phyloP scores from a whole-genome alignment of 164 flowering plant species.

The Hamamelis virginiana region DNA sequence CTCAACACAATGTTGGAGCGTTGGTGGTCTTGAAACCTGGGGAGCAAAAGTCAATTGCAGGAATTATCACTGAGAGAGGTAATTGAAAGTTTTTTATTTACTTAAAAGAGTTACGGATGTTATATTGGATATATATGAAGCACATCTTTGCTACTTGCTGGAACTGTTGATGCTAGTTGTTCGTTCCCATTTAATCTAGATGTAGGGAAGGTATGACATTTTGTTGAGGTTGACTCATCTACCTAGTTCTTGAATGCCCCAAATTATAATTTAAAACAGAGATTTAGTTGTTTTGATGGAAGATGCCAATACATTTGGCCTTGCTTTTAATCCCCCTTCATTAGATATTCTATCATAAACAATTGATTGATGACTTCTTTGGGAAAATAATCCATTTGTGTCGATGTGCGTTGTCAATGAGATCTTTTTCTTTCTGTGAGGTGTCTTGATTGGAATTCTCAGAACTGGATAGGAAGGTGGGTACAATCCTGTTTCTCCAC shows the following conservation, averaged over 20 bases:
- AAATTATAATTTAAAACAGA: not conserved
- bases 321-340: not conserved
- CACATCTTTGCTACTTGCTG: not conserved
- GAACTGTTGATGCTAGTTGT: not conserved
- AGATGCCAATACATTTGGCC: too few species aligned
- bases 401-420: too few species aligned
- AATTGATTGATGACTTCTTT: too few species aligned
- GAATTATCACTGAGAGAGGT: constrained; percentile 99
- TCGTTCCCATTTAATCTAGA: not conserved
- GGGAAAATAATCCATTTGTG: too few species aligned
- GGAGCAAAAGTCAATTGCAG: constrained; percentile 78
- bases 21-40: constrained; percentile 95
- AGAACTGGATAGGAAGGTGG: too few species aligned
- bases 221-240: not conserved
- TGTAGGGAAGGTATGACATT: not conserved
- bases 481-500: too few species aligned
- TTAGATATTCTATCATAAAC: not conserved
- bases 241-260: too few species aligned
- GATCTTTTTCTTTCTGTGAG: too few species aligned
- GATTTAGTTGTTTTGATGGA: not conserved
- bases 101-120: not conserved
- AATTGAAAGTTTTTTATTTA: constrained; percentile 5
- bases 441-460: too few species aligned
- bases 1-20: constrained; percentile 95
- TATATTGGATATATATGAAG: not conserved